Conservation (phyloP, 148 eudicot genomes). For the Arctostaphylos glauca region DNA sequence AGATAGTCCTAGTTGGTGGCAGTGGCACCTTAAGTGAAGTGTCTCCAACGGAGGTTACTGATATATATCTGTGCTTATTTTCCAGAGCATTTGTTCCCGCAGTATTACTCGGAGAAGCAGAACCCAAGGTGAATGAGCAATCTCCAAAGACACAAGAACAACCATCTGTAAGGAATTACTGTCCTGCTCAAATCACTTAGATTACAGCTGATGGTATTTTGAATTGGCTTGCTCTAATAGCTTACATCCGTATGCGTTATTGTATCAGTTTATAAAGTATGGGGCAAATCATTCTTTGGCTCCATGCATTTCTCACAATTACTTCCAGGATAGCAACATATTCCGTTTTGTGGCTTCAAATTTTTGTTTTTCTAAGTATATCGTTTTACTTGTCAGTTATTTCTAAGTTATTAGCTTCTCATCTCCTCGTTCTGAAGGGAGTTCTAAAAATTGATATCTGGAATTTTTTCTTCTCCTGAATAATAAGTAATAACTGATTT, state of each 20-base stretch:
- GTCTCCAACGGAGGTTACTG: constrained; percentile 7
- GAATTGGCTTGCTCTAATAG: neutral
- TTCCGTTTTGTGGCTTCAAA: neutral
- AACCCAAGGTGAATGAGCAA: constrained; percentile 72
- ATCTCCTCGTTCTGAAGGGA: neutral
- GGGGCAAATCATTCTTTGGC: neutral
- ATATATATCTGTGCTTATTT: constrained; percentile 14
- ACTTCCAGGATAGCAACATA: neutral
- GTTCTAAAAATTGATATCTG: neutral
- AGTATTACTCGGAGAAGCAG: constrained; percentile 86
- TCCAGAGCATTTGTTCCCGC: constrained; percentile 99
- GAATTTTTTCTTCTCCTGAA: neutral
- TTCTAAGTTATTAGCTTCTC: neutral
- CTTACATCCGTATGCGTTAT: neutral
- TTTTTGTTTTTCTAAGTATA: neutral
- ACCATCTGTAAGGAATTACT: constrained; percentile 48
- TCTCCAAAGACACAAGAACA: constrained; percentile 69
- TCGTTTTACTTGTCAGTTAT: neutral
- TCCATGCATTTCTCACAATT: neutral
- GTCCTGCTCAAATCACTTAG: neutral
- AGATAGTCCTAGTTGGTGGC: constrained; percentile 6
- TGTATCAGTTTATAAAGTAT: neutral
- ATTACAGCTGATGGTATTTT: neutral
- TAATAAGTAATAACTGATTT: neutral
- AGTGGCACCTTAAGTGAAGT: neutral